Evolutionary conservation across 768 basidiomycete species (phyloP).

Genomic region (Epithele typhae): DNA sequence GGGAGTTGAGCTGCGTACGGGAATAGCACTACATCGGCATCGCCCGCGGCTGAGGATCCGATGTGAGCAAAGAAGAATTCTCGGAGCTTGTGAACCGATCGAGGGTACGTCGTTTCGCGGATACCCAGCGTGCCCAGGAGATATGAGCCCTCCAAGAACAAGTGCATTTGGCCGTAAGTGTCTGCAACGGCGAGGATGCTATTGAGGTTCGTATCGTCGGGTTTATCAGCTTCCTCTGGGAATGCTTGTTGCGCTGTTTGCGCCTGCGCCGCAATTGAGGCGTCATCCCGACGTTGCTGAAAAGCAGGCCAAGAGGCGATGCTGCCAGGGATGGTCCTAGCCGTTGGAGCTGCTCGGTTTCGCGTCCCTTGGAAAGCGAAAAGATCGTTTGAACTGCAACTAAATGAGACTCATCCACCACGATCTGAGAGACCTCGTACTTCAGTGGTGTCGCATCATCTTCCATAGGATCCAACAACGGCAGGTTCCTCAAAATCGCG

Average conservation of each 20-base stretch:
- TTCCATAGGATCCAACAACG: slow-evolving; percentile 65
- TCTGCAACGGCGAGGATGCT: slow-evolving; percentile 65
- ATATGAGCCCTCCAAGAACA: slow-evolving; percentile 75
- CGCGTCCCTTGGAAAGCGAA: slow-evolving; percentile 78
- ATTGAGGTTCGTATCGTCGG: slow-evolving; percentile 46
- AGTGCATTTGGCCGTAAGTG: slow-evolving; percentile 51
- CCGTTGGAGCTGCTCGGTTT: slow-evolving; percentile 40
- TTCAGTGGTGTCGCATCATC: slow-evolving; percentile 64
- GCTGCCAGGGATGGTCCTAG: slow-evolving; percentile 45
- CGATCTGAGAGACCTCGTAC: slow-evolving; percentile 40
- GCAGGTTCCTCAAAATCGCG: slow-evolving; percentile 62
- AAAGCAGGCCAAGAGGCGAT: slow-evolving; percentile 71
- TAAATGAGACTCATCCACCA: slow-evolving; percentile 25
- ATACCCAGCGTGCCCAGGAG: slow-evolving; percentile 53
- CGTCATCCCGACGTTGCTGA: slow-evolving; percentile 45
- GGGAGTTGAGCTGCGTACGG: slow-evolving; percentile 52
- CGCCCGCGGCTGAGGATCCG: slow-evolving; percentile 27
- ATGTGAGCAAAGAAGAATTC: slow-evolving; percentile 45
- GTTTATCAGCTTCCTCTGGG: slow-evolving; percentile 37
- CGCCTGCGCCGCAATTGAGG: slow-evolving; percentile 53
- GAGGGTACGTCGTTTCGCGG: slow-evolving; percentile 25
- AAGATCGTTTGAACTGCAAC: slow-evolving; percentile 71
- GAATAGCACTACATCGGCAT: slow-evolving; percentile 27
- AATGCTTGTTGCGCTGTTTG: slow-evolving; percentile 26
- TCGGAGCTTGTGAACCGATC: slow-evolving; percentile 44